Evolutionary conservation across 164 flowering plant genomes (phyloP), one percentile per base, ranked within the genome.

Genomic region (Vitis riparia): DNA sequence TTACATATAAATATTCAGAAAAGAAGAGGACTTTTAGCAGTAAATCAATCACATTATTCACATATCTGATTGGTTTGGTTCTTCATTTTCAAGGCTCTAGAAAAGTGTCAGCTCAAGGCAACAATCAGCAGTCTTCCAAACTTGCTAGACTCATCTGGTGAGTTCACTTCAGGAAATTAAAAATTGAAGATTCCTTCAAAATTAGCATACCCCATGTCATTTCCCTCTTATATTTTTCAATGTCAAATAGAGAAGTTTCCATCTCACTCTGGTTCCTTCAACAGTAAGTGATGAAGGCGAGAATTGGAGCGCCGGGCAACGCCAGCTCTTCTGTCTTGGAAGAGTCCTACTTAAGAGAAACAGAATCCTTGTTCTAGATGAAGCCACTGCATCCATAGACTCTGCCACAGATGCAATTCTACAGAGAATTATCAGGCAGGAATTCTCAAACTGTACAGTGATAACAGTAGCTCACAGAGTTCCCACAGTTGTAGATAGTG

Each of bases 361-460:
- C 77, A 85, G 64, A 80, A 86, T 93, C 63, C 82, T 93, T 7
- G 91, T 93, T 19, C 80, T 91, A 7, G 98, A 93, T 77, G 98
- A 93, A 78, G 97, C 97, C 11, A 93, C 97, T 23, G 98, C 94
- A 55, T 93, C 97, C 11, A 88, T 91, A 9, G 98, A 91, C 68
- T 85, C 94, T 6, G 85, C 92, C 29, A 93, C 96, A 1, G 97
- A 93, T 83, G 87, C 88, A 2, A 73, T 83, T 66, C 80, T 91
- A 11, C 98, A 88, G 72, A 81, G 76, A 52, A 80, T 90, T 8
- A 91, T 90, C 70, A 83, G 94, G 57, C 71, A 87, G 71, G 97
- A 93, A 62, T 91, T 93, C 75, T 62, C 77, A 0, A 67, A 76
- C 7, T 89, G 93, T 81, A 93, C 97, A 0, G 92, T 91, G 5